A percentile compares a stretch with the other conserved stretches of the same genome.
Conservation (phyloP, 75 land plant species). For the Cunninghamia lanceolata region DNA sequence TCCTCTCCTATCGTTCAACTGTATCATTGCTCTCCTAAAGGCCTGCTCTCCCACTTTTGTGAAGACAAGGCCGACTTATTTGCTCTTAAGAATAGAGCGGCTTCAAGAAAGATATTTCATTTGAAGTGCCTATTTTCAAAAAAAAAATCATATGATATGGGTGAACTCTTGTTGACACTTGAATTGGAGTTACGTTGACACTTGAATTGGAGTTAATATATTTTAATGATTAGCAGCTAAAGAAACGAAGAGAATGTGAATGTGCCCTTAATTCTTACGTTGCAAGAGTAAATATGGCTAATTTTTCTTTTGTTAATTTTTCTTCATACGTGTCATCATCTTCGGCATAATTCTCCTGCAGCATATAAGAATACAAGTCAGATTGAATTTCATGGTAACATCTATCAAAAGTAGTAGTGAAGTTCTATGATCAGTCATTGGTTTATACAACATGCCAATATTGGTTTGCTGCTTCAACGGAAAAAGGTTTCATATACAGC, state of each 20-base stretch:
- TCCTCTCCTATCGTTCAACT: neutral
- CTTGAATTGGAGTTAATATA: neutral
- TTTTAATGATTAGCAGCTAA: neutral
- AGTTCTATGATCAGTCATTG: neutral
- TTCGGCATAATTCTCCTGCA: constrained; percentile 39
- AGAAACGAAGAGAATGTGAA: neutral
- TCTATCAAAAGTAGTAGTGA: neutral
- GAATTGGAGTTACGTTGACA: neutral
- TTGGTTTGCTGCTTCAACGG: neutral
- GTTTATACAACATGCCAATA: neutral
- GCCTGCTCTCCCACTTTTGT: neutral
- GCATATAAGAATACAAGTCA: neutral
- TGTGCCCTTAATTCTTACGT: constrained; percentile 21
- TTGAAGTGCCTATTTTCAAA: neutral
- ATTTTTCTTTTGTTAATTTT: constrained; percentile 26
- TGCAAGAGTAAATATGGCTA: constrained; percentile 39
- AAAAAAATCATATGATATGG: neutral
- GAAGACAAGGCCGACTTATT: neutral
- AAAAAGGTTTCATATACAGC: neutral
- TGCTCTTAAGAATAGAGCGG: neutral
- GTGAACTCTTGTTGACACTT: neutral
- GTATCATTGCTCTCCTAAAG: neutral
- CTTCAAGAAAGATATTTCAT: neutral
- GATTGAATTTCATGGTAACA: neutral
- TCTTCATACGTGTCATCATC: constrained; percentile 39